A percentile compares a stretch with the other conserved stretches of the same genome.
phyloP scores from a whole-genome alignment of 768 basidiomycete species.

The Hebeloma cylindrosporum region DNA sequence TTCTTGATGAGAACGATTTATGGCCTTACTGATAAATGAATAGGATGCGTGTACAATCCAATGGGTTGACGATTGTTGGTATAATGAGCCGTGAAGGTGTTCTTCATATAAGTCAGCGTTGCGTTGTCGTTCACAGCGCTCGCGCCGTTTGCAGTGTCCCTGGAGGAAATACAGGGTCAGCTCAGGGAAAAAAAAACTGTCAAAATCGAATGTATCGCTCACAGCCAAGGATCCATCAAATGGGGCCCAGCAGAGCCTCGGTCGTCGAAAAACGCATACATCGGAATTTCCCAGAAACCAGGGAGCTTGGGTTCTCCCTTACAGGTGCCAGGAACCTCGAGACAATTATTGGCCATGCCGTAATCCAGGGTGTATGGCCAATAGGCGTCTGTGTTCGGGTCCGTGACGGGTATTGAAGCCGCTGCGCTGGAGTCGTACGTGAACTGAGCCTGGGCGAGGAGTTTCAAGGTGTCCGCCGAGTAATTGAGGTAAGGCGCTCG shows the following conservation, averaged over 20 bases:
- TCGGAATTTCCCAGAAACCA: constrained; percentile 84
- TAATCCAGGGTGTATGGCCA: constrained; percentile 85
- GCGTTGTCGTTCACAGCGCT: constrained; percentile 54
- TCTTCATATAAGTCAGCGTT: constrained; percentile 71
- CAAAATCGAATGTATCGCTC: constrained; percentile 28
- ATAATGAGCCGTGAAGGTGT: constrained; percentile 74
- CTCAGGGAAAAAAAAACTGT: background rate
- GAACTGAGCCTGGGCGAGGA: constrained; percentile 56
- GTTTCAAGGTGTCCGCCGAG: constrained; percentile 57
- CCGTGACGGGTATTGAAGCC: constrained; percentile 64
- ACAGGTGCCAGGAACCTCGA: constrained; percentile 54
- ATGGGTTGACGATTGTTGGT: constrained; percentile 74
- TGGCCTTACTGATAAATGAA: constrained; percentile 60
- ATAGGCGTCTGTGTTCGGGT: constrained; percentile 66
- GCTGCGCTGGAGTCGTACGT: constrained; percentile 69
- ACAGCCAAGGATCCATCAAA: constrained; percentile 86
- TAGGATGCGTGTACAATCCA: constrained; percentile 80
- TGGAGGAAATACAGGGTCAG: constrained; percentile 17
- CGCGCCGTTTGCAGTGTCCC: constrained; percentile 56
- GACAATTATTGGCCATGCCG: constrained; percentile 78
- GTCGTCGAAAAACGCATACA: constrained; percentile 76
- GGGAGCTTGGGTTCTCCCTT: constrained; percentile 70
- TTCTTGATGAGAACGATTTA: too few relatives aligned
- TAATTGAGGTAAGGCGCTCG: constrained; percentile 77
- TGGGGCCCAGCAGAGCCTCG: constrained; percentile 55